Conservation (phyloP, 768 basidiomycete species). For the Mycena sanguinolenta region DNA sequence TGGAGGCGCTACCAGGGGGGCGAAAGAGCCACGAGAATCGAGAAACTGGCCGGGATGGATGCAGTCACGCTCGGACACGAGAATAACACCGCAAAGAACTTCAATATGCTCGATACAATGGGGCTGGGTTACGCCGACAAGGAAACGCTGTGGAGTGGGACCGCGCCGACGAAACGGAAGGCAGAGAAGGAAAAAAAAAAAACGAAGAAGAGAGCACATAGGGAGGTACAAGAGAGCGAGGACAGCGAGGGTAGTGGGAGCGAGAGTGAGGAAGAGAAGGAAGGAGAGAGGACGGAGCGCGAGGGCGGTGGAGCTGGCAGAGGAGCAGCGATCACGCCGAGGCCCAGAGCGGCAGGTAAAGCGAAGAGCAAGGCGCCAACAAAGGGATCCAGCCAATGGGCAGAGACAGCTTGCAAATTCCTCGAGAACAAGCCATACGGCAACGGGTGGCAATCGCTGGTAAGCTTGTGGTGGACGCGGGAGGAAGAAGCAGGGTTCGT, state of each 20-base stretch:
- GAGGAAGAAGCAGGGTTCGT: not conserved
- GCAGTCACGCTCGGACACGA: not conserved
- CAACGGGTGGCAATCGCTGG: not conserved
- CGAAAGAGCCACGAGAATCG: not conserved
- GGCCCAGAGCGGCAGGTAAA: too few species aligned
- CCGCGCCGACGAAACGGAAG: not conserved
- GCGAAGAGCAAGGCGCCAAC: too few species aligned
- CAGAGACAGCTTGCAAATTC: not conserved
- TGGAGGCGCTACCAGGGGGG: not conserved
- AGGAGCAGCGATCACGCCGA: not conserved
- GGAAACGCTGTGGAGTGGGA: slow-evolving; percentile 17
- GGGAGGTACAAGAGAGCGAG: not conserved
- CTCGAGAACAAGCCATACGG: not conserved
- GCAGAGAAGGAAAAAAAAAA: not conserved
- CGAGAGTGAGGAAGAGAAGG: not conserved
- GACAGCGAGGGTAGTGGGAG: too few species aligned
- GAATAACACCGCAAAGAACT: not conserved
- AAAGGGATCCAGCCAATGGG: not conserved
- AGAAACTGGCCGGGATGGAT: not conserved
- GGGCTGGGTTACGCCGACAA: slow-evolving; percentile 5
- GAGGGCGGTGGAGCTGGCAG: too few species aligned
- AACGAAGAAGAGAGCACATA: not conserved
- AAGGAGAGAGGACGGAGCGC: too few species aligned
- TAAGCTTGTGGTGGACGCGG: slow-evolving; percentile 7
- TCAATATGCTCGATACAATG: not conserved